Evolutionary conservation across 1,139 yeast genomes (phyloP).

Genomic region (Protomyces gravidus): DNA sequence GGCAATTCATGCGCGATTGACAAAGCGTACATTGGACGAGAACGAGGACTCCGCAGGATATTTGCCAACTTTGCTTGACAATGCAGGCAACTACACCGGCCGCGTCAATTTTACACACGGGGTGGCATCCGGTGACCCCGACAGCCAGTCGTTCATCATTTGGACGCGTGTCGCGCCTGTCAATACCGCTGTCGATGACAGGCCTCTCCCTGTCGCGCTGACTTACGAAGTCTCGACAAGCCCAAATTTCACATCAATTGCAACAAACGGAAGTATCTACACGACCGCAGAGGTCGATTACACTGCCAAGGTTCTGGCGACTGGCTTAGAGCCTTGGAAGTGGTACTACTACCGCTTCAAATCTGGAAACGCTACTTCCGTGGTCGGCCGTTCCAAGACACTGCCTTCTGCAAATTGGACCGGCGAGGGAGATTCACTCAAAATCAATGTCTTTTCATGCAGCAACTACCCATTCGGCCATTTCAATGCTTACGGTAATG

Average conservation of each 20-base stretch:
- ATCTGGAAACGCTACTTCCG: neutral
- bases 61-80: neutral
- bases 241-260: neutral
- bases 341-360: conserved; percentile 12
- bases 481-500: conserved; percentile 13
- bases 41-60: neutral
- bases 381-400: conserved; percentile 12
- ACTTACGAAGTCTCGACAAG: neutral
- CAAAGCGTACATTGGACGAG: neutral
- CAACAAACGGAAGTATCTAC: neutral
- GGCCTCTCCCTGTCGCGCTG: neutral
- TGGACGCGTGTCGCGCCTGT: conserved; percentile 9
- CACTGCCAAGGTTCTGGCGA: conserved; percentile 10
- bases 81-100: neutral
- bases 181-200: neutral
- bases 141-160: conserved; percentile 5
- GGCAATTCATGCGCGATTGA: neutral
- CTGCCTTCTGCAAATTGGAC: neutral
- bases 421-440: neutral
- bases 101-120: neutral
- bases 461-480: conserved; percentile 9
- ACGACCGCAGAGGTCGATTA: conserved; percentile 13
- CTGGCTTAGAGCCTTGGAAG: neutral
- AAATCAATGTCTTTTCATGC: conserved; percentile 7
- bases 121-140: neutral